A percentile compares a stretch with the other conserved stretches of the same genome.
phyloP scores from a whole-genome alignment of 1,284 basidiomycete genomes.

The Amylostereum chailletii region DNA sequence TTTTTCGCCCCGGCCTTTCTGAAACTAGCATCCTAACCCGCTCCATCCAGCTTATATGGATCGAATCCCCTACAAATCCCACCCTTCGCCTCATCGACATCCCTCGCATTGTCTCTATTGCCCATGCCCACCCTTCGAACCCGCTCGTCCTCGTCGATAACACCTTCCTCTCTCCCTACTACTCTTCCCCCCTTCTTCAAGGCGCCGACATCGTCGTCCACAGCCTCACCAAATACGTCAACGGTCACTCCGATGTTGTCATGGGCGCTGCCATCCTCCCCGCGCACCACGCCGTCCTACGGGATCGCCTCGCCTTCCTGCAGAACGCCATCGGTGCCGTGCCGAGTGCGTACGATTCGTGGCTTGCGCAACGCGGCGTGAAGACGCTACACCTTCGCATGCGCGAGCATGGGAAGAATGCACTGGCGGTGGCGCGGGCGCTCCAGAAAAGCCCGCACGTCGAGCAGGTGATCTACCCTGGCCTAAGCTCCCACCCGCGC shows the following conservation, averaged over 20 bases:
- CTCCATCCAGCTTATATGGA: conserved; percentile 78
- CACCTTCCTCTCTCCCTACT: conserved; percentile 91
- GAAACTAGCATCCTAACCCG: conserved; percentile 1
- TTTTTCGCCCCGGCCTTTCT: conserved; percentile 2
- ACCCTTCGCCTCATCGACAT: conserved; percentile 85
- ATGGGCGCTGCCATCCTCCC: conserved; percentile 79
- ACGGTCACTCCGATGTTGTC: conserved; percentile 89
- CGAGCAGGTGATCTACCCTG: conserved; percentile 82
- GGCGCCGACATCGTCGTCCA: conserved; percentile 82
- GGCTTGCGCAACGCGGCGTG: conserved; percentile 85
- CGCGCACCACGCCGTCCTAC: conserved; percentile 38
- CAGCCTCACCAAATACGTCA: conserved; percentile 86
- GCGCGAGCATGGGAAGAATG: conserved; percentile 82
- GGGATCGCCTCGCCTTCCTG: conserved; percentile 69
- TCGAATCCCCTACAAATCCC: conserved; percentile 94
- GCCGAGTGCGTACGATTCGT: conserved; percentile 84
- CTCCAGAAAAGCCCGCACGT: conserved; percentile 55
- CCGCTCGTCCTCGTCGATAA: conserved; percentile 85
- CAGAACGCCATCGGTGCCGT: conserved; percentile 90
- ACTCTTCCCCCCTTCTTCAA: conserved; percentile 78
- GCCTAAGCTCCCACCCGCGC: conserved; percentile 52
- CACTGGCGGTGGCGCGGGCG: conserved; percentile 65
- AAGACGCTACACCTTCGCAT: conserved; percentile 89
- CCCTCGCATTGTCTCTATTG: conserved; percentile 52
- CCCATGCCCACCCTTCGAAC: conserved; percentile 45